Conservation (phyloP, 1,139 yeast genomes). For the Yamadazyma songkhlaensis region DNA sequence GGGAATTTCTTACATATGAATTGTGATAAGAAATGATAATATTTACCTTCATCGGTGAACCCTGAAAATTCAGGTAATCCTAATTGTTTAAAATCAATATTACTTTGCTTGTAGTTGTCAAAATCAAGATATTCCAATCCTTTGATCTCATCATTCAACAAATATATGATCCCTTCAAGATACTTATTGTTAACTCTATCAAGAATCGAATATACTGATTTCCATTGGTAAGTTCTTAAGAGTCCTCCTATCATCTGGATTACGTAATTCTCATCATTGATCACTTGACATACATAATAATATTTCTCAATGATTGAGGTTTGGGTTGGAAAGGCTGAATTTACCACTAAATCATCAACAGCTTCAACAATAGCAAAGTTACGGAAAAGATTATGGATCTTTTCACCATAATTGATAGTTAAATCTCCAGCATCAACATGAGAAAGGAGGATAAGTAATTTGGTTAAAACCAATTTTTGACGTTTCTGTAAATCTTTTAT, state of each 20-base stretch:
- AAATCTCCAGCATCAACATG: slow-evolving; percentile 10
- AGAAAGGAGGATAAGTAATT: slow-evolving; percentile 11
- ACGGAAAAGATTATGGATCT: background rate
- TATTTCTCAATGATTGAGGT: slow-evolving; percentile 17
- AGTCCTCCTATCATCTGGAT: background rate
- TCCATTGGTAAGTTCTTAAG: background rate
- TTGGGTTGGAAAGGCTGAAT: slow-evolving; percentile 1
- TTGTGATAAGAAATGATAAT: slow-evolving; percentile 34
- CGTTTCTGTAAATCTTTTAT: slow-evolving; percentile 10
- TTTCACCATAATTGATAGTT: slow-evolving; percentile 3
- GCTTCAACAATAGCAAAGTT: slow-evolving; percentile 1
- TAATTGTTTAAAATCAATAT: slow-evolving; percentile 1
- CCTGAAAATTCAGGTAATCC: background rate
- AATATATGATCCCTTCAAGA: slow-evolving; percentile 31
- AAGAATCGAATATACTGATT: slow-evolving; percentile 18
- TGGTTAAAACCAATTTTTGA: slow-evolving; percentile 10
- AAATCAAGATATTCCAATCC: background rate
- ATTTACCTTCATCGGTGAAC: slow-evolving; percentile 20
- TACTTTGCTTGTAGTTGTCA: background rate
- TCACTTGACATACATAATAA: slow-evolving; percentile 11
- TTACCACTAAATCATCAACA: slow-evolving; percentile 1
- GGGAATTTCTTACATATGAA: slow-evolving; percentile 21
- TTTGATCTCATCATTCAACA: slow-evolving; percentile 4
- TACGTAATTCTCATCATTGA: slow-evolving; percentile 19
- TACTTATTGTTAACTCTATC: slow-evolving; percentile 23